Evolutionary conservation across 768 basidiomycete genomes (phyloP), one percentile per base, ranked within the genome.

Genomic region (Pisolithus marmoratus): DNA sequence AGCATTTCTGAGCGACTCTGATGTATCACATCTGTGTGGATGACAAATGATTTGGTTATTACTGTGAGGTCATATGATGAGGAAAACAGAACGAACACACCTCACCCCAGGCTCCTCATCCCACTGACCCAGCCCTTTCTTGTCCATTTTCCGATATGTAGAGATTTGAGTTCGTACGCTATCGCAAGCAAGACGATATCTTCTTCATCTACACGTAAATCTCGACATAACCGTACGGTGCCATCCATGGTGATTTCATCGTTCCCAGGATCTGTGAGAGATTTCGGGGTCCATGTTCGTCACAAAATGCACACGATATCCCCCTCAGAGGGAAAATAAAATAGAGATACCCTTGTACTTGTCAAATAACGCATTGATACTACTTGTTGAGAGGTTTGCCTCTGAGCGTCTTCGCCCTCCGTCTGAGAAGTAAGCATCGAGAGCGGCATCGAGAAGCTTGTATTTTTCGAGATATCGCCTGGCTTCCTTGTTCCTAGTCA

Each of bases 171-270:
- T 60, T 92, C 88, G 60, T 77, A 90, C 8, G 91, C 92, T 38
- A 95, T 72, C 5, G 87, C 82, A 40, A 94, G 78, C 48, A 94
- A 72, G 8, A 91, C 88, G 22, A 89, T 84, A 59, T 94, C 88
- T 56, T 90, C 89, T 1, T 85, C 86, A 58, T 88, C 73, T 15
- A 89, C 82, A 1, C 62, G 70, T 1, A 90, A 71, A 59, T 88
- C 88, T 58, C 79, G 71, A 55, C 91, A 90, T 43, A 93, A 70
- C 62, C 72, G 75, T 66, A 92, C 81, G 20, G 93, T 94, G 0
- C 91, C 92, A 53, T 92, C 83, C 24, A 90, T 78, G 4, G 75
- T 73, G 56, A 92, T 91, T 49, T 82, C 77, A 27, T 83, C 81
- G 7, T 71, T 72, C 38, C 81, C 81, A 14, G 74, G 65, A 53